Evolutionary conservation across 164 flowering plant species (phyloP).

Genomic region (Annona cherimola): DNA sequence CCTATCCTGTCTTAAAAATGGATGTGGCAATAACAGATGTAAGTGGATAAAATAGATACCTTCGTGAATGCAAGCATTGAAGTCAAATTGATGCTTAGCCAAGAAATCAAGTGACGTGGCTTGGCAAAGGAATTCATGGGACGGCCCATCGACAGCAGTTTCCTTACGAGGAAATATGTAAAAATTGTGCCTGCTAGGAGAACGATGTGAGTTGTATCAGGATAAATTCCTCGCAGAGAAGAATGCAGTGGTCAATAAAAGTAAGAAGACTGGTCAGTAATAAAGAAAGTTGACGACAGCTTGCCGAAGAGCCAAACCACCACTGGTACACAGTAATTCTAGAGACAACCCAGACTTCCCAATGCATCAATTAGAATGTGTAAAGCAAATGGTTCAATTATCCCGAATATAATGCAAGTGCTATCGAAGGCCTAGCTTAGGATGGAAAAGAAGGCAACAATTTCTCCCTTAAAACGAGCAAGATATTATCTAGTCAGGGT

Average conservation of each 20-base stretch:
- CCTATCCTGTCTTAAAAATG: background rate
- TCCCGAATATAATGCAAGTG: too few species aligned
- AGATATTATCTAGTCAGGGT: too few species aligned
- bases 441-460: too few species aligned
- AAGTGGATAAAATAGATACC: slow-evolving; percentile 33
- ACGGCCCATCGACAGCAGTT: slow-evolving; percentile 35
- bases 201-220: background rate
- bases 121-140: slow-evolving; percentile 79
- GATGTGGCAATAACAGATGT: background rate
- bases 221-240: background rate
- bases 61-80: slow-evolving; percentile 78
- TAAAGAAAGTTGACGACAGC: background rate
- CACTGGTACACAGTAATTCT: too few species aligned
- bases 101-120: slow-evolving; percentile 81
- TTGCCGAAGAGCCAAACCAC: too few species aligned
- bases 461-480: too few species aligned
- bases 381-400: too few species aligned
- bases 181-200: slow-evolving; percentile 71
- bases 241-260: background rate
- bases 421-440: too few species aligned
- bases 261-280: background rate
- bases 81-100: slow-evolving; percentile 85
- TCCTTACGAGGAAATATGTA: slow-evolving; percentile 90
- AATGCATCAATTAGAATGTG: too few species aligned
- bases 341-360: too few species aligned